Percentiles rank a stretch among this genome's conserved stretches.
Conservation (phyloP, 2,329 filamentous ascomycete genomes). For the Dactylellina drechsleri region DNA sequence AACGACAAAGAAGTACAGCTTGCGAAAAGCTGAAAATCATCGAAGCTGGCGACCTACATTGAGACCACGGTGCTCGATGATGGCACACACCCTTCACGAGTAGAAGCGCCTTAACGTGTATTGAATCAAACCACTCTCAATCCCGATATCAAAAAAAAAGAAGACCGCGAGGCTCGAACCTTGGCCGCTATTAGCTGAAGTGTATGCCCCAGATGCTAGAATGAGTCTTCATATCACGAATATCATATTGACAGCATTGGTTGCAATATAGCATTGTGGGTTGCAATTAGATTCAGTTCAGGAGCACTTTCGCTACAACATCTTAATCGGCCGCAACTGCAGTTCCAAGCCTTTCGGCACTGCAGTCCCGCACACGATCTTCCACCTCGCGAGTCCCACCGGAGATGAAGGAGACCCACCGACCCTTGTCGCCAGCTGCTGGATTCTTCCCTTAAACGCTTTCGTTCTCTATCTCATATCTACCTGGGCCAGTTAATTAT, state of each 20-base stretch:
- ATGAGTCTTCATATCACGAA: too few relatives aligned
- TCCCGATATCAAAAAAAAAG: too few relatives aligned
- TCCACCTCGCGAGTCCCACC: slow-evolving; percentile 7
- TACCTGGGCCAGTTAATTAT: not conserved
- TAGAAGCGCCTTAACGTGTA: slow-evolving; percentile 29
- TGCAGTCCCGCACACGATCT: not conserved
- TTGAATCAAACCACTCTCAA: too few relatives aligned
- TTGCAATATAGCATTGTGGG: not conserved
- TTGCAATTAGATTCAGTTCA: not conserved
- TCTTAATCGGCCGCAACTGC: not conserved
- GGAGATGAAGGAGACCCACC: slow-evolving; percentile 49
- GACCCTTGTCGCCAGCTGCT: slow-evolving; percentile 25
- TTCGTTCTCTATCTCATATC: not conserved
- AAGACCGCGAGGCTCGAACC: too few relatives aligned
- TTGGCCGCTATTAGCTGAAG: too few relatives aligned
- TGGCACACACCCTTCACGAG: slow-evolving; percentile 40
- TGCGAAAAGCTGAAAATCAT: slow-evolving; percentile 52
- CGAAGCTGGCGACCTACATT: slow-evolving; percentile 54
- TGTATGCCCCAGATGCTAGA: too few relatives aligned
- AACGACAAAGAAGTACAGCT: slow-evolving; percentile 29
- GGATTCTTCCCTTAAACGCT: slow-evolving; percentile 32
- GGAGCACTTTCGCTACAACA: not conserved
- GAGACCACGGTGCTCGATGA: slow-evolving; percentile 53
- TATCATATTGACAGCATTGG: too few relatives aligned
- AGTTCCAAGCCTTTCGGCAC: not conserved